Conservation (phyloP, 257 asterid species). For the Plantago elongata region DNA sequence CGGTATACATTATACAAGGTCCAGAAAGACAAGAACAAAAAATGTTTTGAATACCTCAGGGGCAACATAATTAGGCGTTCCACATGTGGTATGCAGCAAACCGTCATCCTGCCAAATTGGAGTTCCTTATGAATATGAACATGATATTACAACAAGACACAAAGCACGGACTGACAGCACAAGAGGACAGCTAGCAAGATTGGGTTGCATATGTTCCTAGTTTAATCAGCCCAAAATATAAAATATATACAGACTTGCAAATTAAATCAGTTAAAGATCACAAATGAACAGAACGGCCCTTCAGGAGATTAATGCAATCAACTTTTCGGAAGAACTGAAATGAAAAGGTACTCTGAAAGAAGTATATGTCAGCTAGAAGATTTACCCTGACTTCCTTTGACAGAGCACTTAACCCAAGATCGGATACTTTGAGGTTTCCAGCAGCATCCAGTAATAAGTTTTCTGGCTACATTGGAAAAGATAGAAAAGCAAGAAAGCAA, state of each 20-base stretch:
- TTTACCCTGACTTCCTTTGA: conserved; percentile 92
- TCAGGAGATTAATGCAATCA: too few relatives aligned
- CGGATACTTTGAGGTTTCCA: conserved; percentile 91
- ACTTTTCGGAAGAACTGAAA: too few relatives aligned
- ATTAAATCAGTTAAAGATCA: too few relatives aligned
- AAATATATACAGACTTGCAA: too few relatives aligned
- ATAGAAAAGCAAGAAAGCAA: conserved; percentile 5
- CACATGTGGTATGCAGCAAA: conserved; percentile 91
- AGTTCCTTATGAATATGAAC: neutral
- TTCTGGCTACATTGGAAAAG: conserved; percentile 61
- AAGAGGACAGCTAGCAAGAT: neutral
- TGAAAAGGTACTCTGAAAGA: too few relatives aligned
- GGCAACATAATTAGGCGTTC: conserved; percentile 96
- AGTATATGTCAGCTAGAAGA: neutral
- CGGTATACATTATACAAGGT: neutral
- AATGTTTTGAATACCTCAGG: conserved; percentile 63
- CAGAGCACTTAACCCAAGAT: conserved; percentile 92
- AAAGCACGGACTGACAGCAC: neutral
- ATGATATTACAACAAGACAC: neutral
- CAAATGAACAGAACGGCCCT: too few relatives aligned
- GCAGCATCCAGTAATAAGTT: conserved; percentile 73
- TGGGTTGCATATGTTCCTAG: too few relatives aligned
- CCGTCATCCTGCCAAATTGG: conserved; percentile 71
- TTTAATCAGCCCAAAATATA: neutral
- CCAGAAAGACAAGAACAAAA: neutral